Evolutionary conservation across 2,329 filamentous ascomycete genomes (phyloP).

Genomic region (Fusarium nisikadoi): DNA sequence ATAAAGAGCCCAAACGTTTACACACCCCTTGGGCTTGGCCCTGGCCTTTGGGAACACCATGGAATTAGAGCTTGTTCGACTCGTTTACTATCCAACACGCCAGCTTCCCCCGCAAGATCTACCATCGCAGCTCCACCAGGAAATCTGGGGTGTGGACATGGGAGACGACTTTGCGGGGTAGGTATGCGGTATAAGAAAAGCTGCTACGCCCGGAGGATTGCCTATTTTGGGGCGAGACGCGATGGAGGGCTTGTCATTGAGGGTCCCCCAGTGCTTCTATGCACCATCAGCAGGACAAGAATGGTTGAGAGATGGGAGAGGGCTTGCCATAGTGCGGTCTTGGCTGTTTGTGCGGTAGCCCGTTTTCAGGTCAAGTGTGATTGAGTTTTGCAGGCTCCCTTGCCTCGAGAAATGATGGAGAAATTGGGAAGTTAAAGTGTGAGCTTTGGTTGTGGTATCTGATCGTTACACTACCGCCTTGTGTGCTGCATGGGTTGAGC

Average conservation of each 20-base stretch:
- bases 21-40: background rate
- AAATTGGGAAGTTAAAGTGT: background rate
- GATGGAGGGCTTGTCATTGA: conserved; percentile 34
- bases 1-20: background rate
- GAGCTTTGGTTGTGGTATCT: background rate
- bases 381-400: background rate
- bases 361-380: background rate
- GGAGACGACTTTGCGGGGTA: conserved; percentile 44
- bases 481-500: conserved; percentile 27
- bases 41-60: background rate
- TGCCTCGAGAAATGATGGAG: background rate
- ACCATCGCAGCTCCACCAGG: conserved; percentile 20
- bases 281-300: conserved; percentile 28
- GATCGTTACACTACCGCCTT: conserved; percentile 19
- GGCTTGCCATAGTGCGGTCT: conserved; percentile 20
- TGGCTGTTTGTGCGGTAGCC: conserved; percentile 12
- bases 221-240: conserved; percentile 39
- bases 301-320: background rate
- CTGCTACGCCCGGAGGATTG: conserved; percentile 39
- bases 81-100: background rate
- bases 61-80: background rate
- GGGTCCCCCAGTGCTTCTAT: background rate
- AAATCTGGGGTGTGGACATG: conserved; percentile 26
- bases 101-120: conserved; percentile 43
- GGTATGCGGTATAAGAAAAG: background rate